Conservation (phyloP, 2,329 filamentous ascomycete species). For the Pseudophaeomoniella oleicola region DNA sequence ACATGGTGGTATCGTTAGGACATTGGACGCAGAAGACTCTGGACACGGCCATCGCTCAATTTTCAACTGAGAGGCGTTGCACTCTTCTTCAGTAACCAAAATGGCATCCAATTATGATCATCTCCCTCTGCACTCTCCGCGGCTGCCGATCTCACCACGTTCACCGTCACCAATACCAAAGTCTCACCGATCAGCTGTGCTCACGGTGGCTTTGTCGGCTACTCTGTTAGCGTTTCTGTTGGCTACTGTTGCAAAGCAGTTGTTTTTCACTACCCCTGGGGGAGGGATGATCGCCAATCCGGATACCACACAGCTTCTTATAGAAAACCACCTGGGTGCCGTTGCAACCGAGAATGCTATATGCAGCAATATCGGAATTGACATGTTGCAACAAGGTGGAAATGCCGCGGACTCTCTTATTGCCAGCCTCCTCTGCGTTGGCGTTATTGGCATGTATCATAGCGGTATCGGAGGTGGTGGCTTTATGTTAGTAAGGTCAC, state of each 20-base stretch:
- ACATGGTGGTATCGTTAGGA: too few relatives aligned
- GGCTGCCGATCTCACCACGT: too few relatives aligned
- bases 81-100: too few relatives aligned
- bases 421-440: conserved; percentile 60
- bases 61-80: too few relatives aligned
- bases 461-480: conserved; percentile 77
- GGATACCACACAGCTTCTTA: too few relatives aligned
- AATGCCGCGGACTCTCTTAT: conserved; percentile 67
- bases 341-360: conserved; percentile 56
- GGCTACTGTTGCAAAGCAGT: not conserved
- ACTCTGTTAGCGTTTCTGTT: not conserved
- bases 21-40: too few relatives aligned
- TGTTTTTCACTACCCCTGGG: not conserved
- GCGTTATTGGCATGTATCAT: conserved; percentile 63
- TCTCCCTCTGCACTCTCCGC: too few relatives aligned
- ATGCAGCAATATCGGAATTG: conserved; percentile 55
- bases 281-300: too few relatives aligned
- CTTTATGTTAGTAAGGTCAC: conserved; percentile 66
- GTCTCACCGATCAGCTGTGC: not conserved
- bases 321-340: conserved; percentile 34
- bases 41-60: too few relatives aligned
- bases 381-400: conserved; percentile 46
- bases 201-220: not conserved
- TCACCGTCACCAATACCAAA: not conserved
- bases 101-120: too few relatives aligned